A percentile compares a stretch with the other conserved stretches of the same genome.
phyloP scores from a whole-genome alignment of 305 asterid genomes.

The Fraxinus sp. region DNA sequence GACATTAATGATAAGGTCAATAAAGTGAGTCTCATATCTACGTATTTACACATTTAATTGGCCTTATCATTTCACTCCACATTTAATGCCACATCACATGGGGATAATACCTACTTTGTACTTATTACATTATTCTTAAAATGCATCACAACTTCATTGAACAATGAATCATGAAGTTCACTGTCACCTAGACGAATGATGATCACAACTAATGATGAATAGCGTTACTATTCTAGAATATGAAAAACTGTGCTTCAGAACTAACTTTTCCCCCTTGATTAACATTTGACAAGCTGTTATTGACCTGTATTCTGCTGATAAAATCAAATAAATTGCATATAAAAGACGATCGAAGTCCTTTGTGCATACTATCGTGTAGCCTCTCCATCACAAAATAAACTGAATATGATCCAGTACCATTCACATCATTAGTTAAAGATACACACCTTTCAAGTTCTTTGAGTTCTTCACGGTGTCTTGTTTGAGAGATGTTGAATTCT shows the following conservation, averaged over 20 bases:
- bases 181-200: background rate
- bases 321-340: background rate
- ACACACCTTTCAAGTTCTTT: constrained; percentile 68
- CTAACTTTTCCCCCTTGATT: background rate
- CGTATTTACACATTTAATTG: background rate
- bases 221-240: background rate
- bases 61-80: background rate
- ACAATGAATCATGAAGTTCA: background rate
- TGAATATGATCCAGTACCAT: background rate
- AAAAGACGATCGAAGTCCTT: background rate
- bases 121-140: background rate
- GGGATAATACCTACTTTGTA: background rate
- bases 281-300: background rate
- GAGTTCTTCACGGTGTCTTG: constrained; percentile 61
- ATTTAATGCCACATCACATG: background rate
- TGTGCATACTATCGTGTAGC: background rate
- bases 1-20: background rate
- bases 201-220: background rate
- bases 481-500: constrained; percentile 79
- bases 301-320: background rate
- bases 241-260: background rate
- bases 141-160: background rate
- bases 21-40: background rate
- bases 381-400: constrained; percentile 4
- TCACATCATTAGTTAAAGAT: constrained; percentile 7